phyloP scores from a whole-genome alignment of 2,329 filamentous ascomycete genomes.

The Penicillium rolfsii region DNA sequence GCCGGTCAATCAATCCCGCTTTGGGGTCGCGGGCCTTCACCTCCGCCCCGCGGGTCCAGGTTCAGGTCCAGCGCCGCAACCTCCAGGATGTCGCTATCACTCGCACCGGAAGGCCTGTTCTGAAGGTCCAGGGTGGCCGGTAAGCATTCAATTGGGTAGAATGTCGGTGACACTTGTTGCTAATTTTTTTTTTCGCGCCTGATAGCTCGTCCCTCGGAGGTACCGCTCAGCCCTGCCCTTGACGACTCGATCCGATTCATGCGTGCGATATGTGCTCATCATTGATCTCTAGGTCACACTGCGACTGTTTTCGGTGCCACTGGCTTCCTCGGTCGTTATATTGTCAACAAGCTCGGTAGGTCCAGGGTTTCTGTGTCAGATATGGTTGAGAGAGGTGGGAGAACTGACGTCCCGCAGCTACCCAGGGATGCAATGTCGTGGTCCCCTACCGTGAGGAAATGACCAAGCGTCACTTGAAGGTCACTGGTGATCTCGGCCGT shows the following conservation, averaged over 20 bases:
- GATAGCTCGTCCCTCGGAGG: conserved; percentile 81
- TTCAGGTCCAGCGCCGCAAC: conserved; percentile 52
- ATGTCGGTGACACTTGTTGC: conserved; percentile 17
- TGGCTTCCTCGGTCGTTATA: conserved; percentile 92
- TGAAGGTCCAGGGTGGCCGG: conserved; percentile 88
- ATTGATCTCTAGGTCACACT: conserved; percentile 71
- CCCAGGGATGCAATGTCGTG: conserved; percentile 91
- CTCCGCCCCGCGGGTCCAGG: conserved; percentile 43
- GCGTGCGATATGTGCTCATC: conserved; percentile 33
- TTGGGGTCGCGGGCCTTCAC: conserved; percentile 43
- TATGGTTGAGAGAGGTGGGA: conserved; percentile 9
- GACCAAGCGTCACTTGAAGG: conserved; percentile 94
- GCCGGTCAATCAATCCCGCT: conserved; percentile 48
- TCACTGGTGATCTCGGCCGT: conserved; percentile 89
- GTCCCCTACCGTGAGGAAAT: conserved; percentile 96
- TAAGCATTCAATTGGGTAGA: conserved; percentile 51
- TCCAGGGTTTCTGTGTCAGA: conserved; percentile 6
- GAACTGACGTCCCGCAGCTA: conserved; percentile 61
- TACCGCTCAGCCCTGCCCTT: conserved; percentile 48
- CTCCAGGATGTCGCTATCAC: conserved; percentile 88
- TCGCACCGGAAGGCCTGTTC: conserved; percentile 91
- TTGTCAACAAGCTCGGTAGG: conserved; percentile 89
- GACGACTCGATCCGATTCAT: conserved; percentile 24
- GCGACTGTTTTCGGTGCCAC: conserved; percentile 98
- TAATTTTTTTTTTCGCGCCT: conserved; percentile 23